These are phyloP conservation scores for Leccinum aurantiacum DNA, from an alignment of 768 basidiomycete genomes.

Conservation along the genomic window DNA sequence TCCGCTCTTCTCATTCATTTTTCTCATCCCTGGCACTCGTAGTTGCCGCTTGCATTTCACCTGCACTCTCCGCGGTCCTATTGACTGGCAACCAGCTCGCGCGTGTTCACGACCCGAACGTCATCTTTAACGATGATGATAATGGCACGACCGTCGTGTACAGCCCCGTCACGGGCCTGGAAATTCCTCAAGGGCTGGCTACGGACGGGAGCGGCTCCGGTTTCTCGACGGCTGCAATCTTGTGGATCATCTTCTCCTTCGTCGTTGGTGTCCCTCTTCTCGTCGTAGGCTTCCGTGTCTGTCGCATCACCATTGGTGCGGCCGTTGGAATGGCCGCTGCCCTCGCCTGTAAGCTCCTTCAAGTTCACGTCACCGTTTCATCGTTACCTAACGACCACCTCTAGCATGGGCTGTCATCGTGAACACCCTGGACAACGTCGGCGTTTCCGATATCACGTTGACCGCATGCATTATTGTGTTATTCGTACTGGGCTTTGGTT, in stretches of 20 bases:
- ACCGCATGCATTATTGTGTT: conserved; percentile 48
- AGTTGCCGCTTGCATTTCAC: conserved; percentile 12
- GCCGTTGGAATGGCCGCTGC: conserved; percentile 52
- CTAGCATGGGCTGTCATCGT: conserved; percentile 65
- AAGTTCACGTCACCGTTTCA: not conserved
- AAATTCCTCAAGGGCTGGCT: conserved; percentile 53
- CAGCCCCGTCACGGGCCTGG: conserved; percentile 41
- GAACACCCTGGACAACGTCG: conserved; percentile 49
- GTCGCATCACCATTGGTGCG: conserved; percentile 55
- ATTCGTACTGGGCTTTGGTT: conserved; percentile 49
- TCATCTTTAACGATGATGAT: conserved; percentile 20
- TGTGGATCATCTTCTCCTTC: conserved; percentile 60
- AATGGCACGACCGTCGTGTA: conserved; percentile 44
- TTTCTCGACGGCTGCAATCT: conserved; percentile 47
- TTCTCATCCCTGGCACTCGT: conserved; percentile 14
- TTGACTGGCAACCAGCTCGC: conserved; percentile 17
- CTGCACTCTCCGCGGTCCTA: conserved; percentile 10
- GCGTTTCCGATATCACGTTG: conserved; percentile 53
- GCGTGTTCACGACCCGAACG: conserved; percentile 31
- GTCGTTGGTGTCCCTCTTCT: conserved; percentile 54
- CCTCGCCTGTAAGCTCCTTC: conserved; percentile 41
- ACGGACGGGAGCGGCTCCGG: conserved; percentile 58
- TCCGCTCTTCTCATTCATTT: conserved; percentile 21
- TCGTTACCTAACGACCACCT: not conserved
- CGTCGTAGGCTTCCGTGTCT: conserved; percentile 54